Base-by-base conservation (phyloP, 257 asterid genomes). In the Nicotiana noctiflora region DNA sequence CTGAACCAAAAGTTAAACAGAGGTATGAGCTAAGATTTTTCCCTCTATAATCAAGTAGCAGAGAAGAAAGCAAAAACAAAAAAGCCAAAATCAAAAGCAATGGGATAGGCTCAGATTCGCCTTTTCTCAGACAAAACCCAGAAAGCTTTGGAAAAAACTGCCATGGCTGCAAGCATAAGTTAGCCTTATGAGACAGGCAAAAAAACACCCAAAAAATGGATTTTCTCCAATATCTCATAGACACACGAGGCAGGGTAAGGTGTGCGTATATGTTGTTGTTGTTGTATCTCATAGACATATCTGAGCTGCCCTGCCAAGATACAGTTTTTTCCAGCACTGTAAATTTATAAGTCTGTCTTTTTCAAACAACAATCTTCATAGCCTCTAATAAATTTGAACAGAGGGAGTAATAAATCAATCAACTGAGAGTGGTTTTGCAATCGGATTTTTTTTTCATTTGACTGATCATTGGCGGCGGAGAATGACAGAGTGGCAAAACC, bases 401-500 rank as follows among this genome's bases (percentile, higher is more conserved):
- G 21, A 53, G n/a, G 4, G 7, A 56, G 25, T 56, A 18, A n/a
- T 23, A 0, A 6, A 59, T 32, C 37, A 32, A 32, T 32, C 37
- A 32, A 32, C 37, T 5, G 44, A 76, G 75, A 81, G 78, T 32
- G 44, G 67, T 79, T 51, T 4, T 18, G 75, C 4, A 4, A 13
- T 53, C 27, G 53, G 37, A 32, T 0, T 0, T 0, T 4, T 53
- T 40, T 53, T 40, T 18, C 19, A 49, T 8, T 8, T 40, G 49
- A 40, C 83, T 67, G 81, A 81, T 79, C 85, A 84, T 84, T 51
- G 83, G 83, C 85, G 1, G 65, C 14, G 15, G 44, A 49, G 61
- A 74, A 23, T 13, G 3, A 46, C 59, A 49, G 61, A 85, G 84
- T 81, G 87, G 85, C 89, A 88, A 29, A 88, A 89, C 90, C 88